These are phyloP conservation scores for Arabidopsis suecica DNA, from an alignment of 345 rosid genomes.

Conservation along the genomic window DNA sequence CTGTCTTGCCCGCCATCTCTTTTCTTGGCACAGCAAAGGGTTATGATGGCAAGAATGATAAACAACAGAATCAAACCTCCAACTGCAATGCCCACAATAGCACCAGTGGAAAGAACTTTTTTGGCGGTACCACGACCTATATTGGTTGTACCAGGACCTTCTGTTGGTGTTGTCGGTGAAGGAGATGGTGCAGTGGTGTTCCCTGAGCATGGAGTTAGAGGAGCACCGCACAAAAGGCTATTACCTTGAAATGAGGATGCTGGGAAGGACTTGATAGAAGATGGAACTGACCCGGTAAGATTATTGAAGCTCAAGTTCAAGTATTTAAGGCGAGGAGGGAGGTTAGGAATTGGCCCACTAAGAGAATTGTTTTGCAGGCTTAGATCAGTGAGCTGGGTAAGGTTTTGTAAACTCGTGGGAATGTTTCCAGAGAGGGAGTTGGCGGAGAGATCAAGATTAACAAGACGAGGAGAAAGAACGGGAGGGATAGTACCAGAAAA, in stretches of 20 bases:
- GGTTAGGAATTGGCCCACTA: conserved; percentile 64
- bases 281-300: conserved; percentile 80
- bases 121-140: conserved; percentile 38
- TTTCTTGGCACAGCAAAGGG: conserved; percentile 65
- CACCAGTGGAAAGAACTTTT: conserved; percentile 57
- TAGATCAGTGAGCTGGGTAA: conserved; percentile 61
- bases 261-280: conserved; percentile 65
- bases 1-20: conserved; percentile 46
- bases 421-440: conserved; percentile 73
- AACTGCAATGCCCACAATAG: conserved; percentile 67
- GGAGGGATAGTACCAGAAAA: conserved; percentile 78
- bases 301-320: conserved; percentile 82
- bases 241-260: conserved; percentile 79
- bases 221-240: conserved; percentile 65
- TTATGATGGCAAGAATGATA: conserved; percentile 53
- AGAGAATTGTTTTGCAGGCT: conserved; percentile 77
- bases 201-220: conserved; percentile 58
- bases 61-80: conserved; percentile 62
- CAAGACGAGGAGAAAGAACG: conserved; percentile 55
- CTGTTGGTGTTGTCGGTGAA: conserved; percentile 46
- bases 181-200: conserved; percentile 65
- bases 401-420: conserved; percentile 58
- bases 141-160: conserved; percentile 34
- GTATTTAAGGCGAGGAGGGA: conserved; percentile 57
- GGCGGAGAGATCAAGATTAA: conserved; percentile 74